Base-by-base conservation (phyloP, 768 basidiomycete species). In the Suillus alpinus region DNA sequence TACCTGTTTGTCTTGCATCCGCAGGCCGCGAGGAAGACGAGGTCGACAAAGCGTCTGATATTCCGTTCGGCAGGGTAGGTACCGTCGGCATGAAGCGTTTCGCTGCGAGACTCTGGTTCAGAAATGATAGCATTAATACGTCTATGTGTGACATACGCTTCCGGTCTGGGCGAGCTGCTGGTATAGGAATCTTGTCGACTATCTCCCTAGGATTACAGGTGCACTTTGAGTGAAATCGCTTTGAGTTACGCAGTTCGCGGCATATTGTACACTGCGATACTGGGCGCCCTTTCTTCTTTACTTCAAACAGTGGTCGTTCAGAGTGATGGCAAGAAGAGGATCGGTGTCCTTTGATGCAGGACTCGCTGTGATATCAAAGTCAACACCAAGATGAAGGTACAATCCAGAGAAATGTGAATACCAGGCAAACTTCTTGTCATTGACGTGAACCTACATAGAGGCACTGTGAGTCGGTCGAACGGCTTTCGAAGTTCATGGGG, bases 261-360 rank as follows among this genome's bases (percentile, higher is more conserved):
- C 95, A 96, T 66, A 86, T 86, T 58, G 84, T 81, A 75, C 95
- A 97, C 71, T 96, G 94, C 7, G 94, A 93, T 16, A 94, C 84
- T 0, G 95, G 95, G 7, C 95, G 83, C 2, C 95, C 95, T 71
- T 96, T 95, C 79, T 90, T 92, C 81, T 94, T 92, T 61, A 96
- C 87, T 72, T 95, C 92, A 63, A 92, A 94, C n/a, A 97, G 80
- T 4, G 94, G 93, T 20, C 95, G 81, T 66, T 94, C 91, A 34
- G 86, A 86, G 70, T 97, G 95, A 52, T 83, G 83, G 72, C 95
- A 97, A 14, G 86, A 86, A 3, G 93, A 94, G 13, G 94, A 95
- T 57, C 95, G 87, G 69, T 97, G 94, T 0, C 95, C 95, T 76
- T 95, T 95, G 71, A 95, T 95, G 74, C 95, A 97, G 13, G 92